Evolutionary conservation across 306 rosid genomes (phyloP), one percentile per base, ranked within the genome.

Genomic region (Prosopis cineraria): DNA sequence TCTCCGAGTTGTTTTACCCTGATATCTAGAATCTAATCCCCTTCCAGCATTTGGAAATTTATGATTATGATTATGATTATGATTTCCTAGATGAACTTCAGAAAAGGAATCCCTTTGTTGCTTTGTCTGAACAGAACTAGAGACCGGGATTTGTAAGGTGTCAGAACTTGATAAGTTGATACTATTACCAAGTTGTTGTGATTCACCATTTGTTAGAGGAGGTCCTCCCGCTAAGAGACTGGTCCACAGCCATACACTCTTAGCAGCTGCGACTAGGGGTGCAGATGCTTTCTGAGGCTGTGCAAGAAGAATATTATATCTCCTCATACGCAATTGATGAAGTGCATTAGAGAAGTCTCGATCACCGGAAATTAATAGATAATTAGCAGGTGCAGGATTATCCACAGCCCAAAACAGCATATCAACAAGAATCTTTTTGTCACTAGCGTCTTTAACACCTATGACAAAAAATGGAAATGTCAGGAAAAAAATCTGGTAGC

Each of bases 361-460:
- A 43, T 90, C 95, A 7, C 95, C 95, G 19, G 95, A 90, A 40
- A 90, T 90, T 36, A 90, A 85, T 78, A 90, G 58, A 74, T 84
- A 90, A 67, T 88, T 90, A 13, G 91, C 92, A 19, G 95, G 95
- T 10, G 95, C 90, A 72, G 92, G 82, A 74, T 90, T 90, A 68
- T 90, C 95, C 63, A 90, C 95, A 5, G 95, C 95, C 95, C 95
- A 90, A 68, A 90, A 88, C 68, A 90, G 71, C 95, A 90, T 88
- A 62, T 90, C 95, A 5, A 90, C 95, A 14, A 90, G 80, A 74
- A 90, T 90, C 80, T 90, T 90, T 87, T 90, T 90, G 63, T 90
- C 95, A 34, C 95, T 90, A 8, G 95, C 95, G 60, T 90, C 95
- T 70, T 90, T 90, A 62, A 88, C 95, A 37, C 92, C 95, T 90